Evolutionary conservation across 1,139 yeast species (phyloP).

Genomic region (Diutina mesorugosa): DNA sequence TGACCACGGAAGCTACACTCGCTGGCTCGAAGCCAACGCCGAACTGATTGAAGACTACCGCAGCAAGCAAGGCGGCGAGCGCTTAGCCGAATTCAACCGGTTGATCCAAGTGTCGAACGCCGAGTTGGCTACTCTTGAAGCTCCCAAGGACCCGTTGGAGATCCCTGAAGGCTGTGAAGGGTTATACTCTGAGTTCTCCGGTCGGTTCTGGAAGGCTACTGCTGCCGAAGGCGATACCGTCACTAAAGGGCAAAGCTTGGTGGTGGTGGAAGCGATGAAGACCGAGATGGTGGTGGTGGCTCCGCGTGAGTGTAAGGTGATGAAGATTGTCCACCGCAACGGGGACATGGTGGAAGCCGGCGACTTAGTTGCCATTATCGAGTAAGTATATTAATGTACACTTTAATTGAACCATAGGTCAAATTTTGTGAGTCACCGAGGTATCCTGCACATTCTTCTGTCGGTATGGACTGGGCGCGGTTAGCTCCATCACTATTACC

Average conservation of each 20-base stretch:
- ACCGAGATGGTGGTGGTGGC: conserved; percentile 88
- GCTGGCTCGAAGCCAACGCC: conserved; percentile 65
- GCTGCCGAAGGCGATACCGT: conserved; percentile 74
- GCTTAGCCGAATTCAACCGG: conserved; percentile 71
- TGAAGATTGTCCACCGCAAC: conserved; percentile 63
- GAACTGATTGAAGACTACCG: conserved; percentile 64
- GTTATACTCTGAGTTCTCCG: conserved; percentile 89
- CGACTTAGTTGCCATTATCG: conserved; percentile 75
- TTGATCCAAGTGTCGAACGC: conserved; percentile 75
- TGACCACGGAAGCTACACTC: conserved; percentile 65
- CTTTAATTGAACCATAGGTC: background rate
- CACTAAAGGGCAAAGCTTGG: conserved; percentile 60
- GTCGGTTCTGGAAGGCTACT: conserved; percentile 91
- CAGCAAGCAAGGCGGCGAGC: conserved; percentile 60
- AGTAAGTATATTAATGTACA: conserved; percentile 4
- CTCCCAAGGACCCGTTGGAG: conserved; percentile 22
- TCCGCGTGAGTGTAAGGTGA: conserved; percentile 61
- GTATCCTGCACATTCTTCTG: background rate
- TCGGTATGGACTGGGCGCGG: background rate
- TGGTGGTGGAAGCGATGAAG: conserved; percentile 96
- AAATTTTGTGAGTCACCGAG: background rate
- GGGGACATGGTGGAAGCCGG: conserved; percentile 98
- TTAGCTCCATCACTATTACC: background rate
- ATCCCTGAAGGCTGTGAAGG: conserved; percentile 45
- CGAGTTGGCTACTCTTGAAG: conserved; percentile 34